Evolutionary conservation across 2,329 filamentous ascomycete species (phyloP), one percentile per base, ranked within the genome.

Genomic region (Cucurbitaria berberidis): DNA sequence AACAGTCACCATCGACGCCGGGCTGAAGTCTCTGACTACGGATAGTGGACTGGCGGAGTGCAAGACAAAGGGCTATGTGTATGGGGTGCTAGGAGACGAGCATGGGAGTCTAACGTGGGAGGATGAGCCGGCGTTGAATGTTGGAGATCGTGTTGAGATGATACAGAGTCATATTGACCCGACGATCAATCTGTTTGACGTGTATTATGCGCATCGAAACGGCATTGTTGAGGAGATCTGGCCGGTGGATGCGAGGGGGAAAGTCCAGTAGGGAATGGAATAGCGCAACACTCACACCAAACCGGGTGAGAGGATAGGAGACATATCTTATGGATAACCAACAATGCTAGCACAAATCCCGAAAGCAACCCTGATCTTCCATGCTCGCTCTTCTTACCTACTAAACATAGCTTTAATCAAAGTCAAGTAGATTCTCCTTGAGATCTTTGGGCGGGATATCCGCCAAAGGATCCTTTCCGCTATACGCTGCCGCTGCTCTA

Each of bases 81-180:
- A 82, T 64, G 73, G 70, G 1, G 75, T 77, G 8, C 55, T 82
- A 30, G 80, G 80, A 2, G 80, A 82, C 56, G 80, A 82, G 66
- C 80, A 82, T 45, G 80, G 80, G 1, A 76, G 75, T 3, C 59
- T 82, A 39, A 73, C 39, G 9, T 82, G 80, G 80, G 74, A 76
- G 3, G 74, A 78, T n/a, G 74, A 67, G 59, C 10, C 72, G 1
- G 69, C 61, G 2, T 62, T 82, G 39, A 60, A 65, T 2, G 69
- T 82, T 24, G 80, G 80, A 0, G 80, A 82, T 63, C 67, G 77
- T 3, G 74, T 82, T 10, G 78, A 82, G 66, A 82, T 83, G 80
- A 67, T 83, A 11, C 81, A 81, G 0, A 83, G 81, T 59, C 81
- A 83, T 62, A 83, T 83, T 49, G 81, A 83, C 60, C 81, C 81